Base-by-base conservation (phyloP, 331 rosid species). In the Malus hybrid region DNA sequence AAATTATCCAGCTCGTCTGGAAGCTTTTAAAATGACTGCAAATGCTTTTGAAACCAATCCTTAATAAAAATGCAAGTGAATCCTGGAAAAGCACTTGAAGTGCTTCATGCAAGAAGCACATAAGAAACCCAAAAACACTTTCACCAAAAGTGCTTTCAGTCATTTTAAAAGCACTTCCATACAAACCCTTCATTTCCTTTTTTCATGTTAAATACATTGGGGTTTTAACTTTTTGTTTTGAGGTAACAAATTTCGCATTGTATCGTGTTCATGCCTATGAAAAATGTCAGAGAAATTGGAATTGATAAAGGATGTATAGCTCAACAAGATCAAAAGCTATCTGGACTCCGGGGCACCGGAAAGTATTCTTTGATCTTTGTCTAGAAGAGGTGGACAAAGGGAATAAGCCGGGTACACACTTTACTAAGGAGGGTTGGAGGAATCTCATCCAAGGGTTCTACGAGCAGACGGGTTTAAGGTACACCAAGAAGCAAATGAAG, bases 401-500 rank as follows among this genome's bases (percentile, higher is more conserved):
- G 71, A 85, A 88, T 72, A 83, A 75, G 73, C 82, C 85, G 2
- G 89, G 85, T 55, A 75, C 93, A 6, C 89, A 81, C 80, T 86
- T 90, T 80, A 85, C 77, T 52, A 85, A 83, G 82, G 86, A 81
- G 79, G 96, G 91, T 34, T 88, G 90, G 96, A 78, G 57, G 71
- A 88, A 86, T 59, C 66, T 88, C 1, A 67, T 83, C 14, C 81
- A 69, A 65, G 83, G 80, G 46, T 88, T 88, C 68, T 71, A 70
- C 55, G 79, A 86, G 63, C 80, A 65, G 82, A 79, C 83, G 32
- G 88, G 91, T 81, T 42, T 80, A 77, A 88, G 81, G 71, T 88
- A 90, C 67, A 80, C 73, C 76, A 83, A 76, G 75, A 86, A n/a
- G 18, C 90, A 90, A 77, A 29, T 90, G 78, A 90, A 88, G 82